A percentile compares a stretch with the other conserved stretches of the same genome.
These are phyloP conservation scores for Pichia sp. DNA, from an alignment of 1,139 yeast genomes.

Conservation along the genomic window DNA sequence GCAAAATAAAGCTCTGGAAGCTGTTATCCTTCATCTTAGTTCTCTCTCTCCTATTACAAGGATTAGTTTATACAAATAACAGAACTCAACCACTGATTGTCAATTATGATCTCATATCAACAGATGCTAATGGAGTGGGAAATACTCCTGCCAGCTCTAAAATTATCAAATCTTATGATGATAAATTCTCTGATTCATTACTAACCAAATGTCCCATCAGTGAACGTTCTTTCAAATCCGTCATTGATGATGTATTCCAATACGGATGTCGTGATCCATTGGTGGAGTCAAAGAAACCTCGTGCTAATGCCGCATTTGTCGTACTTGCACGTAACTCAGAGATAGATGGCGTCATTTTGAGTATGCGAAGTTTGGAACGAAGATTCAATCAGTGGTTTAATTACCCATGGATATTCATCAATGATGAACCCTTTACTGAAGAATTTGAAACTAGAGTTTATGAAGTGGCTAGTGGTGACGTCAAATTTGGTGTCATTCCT, in stretches of 20 bases:
- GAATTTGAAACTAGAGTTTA: slow-evolving; percentile 49
- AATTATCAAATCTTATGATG: slow-evolving; percentile 1
- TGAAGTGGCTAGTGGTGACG: slow-evolving; percentile 46
- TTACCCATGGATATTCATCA: slow-evolving; percentile 84
- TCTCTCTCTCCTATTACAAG: too few relatives aligned
- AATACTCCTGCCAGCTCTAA: too few relatives aligned
- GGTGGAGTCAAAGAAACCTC: slow-evolving; percentile 27
- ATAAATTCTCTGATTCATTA: slow-evolving; percentile 7
- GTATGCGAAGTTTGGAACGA: slow-evolving; percentile 68
- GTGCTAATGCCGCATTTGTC: slow-evolving; percentile 78
- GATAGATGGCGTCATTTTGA: slow-evolving; percentile 55
- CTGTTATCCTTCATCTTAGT: too few relatives aligned
- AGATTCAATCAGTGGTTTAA: slow-evolving; percentile 88
- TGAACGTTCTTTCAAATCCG: slow-evolving; percentile 28
- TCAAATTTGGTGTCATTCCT: slow-evolving; percentile 56
- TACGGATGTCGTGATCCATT: slow-evolving; percentile 42
- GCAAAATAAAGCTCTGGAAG: too few relatives aligned
- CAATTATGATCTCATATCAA: too few relatives aligned
- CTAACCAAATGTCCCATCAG: slow-evolving; percentile 24
- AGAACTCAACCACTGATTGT: too few relatives aligned
- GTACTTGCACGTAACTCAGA: slow-evolving; percentile 76
- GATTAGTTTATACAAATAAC: too few relatives aligned
- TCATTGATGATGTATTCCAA: slow-evolving; percentile 38
- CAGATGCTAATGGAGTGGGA: too few relatives aligned
- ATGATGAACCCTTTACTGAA: slow-evolving; percentile 64